Evolutionary conservation across 2,329 filamentous ascomycete genomes (phyloP).

Genomic region (Sarocladiaceae sp.): DNA sequence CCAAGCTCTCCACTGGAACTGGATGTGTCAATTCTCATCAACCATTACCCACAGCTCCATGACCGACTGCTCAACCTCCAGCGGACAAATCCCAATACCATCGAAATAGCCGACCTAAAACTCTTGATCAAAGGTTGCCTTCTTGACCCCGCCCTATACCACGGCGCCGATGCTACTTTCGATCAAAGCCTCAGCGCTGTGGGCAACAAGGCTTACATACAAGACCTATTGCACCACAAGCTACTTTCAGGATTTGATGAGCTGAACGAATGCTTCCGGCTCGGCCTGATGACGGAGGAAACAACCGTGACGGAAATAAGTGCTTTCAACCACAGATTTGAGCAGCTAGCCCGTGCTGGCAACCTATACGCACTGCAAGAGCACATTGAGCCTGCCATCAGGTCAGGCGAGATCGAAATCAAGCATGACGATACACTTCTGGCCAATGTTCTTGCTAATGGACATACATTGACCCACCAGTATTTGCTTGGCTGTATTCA

Average conservation of each 20-base stretch:
- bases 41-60: not conserved
- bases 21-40: not conserved
- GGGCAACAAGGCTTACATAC: constrained; percentile 18
- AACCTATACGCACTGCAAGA: constrained; percentile 19
- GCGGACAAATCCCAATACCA: not conserved
- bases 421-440: constrained; percentile 19
- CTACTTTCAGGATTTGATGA: constrained; percentile 21
- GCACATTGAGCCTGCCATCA: constrained; percentile 23
- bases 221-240: constrained; percentile 22
- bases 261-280: constrained; percentile 22
- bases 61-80: not conserved
- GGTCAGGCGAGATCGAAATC: constrained; percentile 22
- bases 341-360: constrained; percentile 19
- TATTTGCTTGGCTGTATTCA: constrained; percentile 23
- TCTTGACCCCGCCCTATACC: not conserved
- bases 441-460: constrained; percentile 19
- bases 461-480: constrained; percentile 20
- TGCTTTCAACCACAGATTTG: constrained; percentile 17
- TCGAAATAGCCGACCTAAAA: not conserved
- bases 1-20: not conserved
- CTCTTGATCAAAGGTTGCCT: not conserved
- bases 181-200: constrained; percentile 17
- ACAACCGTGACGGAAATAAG: constrained; percentile 15
- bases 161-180: not conserved
- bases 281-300: constrained; percentile 19